Conservation (phyloP, 768 basidiomycete genomes). For the Gymnopilus junonius region DNA sequence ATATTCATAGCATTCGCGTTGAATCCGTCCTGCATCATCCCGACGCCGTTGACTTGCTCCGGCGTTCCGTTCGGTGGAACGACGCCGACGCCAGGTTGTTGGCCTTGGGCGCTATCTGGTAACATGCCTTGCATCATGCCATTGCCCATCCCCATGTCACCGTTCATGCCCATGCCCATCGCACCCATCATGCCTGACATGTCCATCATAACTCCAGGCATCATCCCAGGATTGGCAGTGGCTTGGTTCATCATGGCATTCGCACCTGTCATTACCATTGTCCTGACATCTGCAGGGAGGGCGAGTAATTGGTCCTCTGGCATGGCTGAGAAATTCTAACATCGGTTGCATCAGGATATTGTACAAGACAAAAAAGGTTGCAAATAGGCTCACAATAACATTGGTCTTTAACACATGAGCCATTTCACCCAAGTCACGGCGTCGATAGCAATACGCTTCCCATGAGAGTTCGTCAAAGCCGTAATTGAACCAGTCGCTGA, state of each 20-base stretch:
- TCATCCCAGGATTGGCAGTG: slow-evolving; percentile 57
- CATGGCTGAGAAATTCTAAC: slow-evolving; percentile 81
- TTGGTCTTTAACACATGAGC: slow-evolving; percentile 82
- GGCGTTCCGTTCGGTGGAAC: slow-evolving; percentile 42
- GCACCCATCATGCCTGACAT: slow-evolving; percentile 67
- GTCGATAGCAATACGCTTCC: slow-evolving; percentile 89
- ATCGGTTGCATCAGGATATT: slow-evolving; percentile 11
- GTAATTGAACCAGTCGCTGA: slow-evolving; percentile 99
- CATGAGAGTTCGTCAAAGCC: slow-evolving; percentile 98
- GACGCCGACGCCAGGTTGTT: slow-evolving; percentile 35
- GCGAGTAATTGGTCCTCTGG: slow-evolving; percentile 79
- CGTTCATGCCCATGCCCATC: slow-evolving; percentile 70
- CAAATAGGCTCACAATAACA: slow-evolving; percentile 64
- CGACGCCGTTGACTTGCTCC: slow-evolving; percentile 44
- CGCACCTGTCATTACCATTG: slow-evolving; percentile 87
- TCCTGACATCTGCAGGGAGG: slow-evolving; percentile 80
- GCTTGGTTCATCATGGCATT: slow-evolving; percentile 76
- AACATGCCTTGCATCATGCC: slow-evolving; percentile 61
- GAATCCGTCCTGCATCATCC: slow-evolving; percentile 56
- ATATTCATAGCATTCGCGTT: slow-evolving; percentile 60
- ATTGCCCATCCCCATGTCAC: slow-evolving; percentile 66
- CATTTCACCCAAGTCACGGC: slow-evolving; percentile 80
- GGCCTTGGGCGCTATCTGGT: slow-evolving; percentile 42
- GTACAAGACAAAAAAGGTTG: not conserved
- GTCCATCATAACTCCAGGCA: slow-evolving; percentile 81